Conservation (phyloP, 2,329 filamentous ascomycete genomes). For the Sclerotinia borealis region DNA sequence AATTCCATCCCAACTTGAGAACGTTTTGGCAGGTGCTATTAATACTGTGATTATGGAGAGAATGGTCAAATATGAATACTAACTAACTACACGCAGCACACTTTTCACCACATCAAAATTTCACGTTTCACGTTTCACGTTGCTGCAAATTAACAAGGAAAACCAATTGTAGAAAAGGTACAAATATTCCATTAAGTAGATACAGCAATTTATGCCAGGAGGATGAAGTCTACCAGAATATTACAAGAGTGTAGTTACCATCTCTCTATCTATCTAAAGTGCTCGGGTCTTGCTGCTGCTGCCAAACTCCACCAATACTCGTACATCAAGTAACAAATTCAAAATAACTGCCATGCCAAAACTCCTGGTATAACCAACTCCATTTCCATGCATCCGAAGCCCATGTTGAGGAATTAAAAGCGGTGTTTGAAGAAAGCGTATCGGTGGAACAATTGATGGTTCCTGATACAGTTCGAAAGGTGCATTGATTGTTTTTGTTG, state of each 20-base stretch:
- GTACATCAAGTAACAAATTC: background rate
- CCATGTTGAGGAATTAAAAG: background rate
- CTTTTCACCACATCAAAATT: background rate
- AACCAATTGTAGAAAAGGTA: background rate
- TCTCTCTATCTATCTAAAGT: background rate
- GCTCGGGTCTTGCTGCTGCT: constrained; percentile 4
- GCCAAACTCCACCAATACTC: background rate
- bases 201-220: background rate
- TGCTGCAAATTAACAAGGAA: background rate
- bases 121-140: background rate
- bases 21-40: background rate
- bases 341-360: background rate
- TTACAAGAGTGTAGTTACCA: background rate
- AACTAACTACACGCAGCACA: background rate
- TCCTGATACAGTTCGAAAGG: background rate
- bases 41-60: background rate
- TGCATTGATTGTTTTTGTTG: background rate
- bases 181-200: constrained; percentile 1
- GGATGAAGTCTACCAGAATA: background rate
- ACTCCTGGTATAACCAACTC: background rate
- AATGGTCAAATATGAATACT: rapidly evolving
- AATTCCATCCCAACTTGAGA: background rate
- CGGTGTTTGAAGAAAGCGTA: background rate
- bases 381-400: background rate
- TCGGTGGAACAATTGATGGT: background rate